Evolutionary conservation across 2,329 filamentous ascomycete genomes (phyloP).

Genomic region (Uncinocarpus reesii): DNA sequence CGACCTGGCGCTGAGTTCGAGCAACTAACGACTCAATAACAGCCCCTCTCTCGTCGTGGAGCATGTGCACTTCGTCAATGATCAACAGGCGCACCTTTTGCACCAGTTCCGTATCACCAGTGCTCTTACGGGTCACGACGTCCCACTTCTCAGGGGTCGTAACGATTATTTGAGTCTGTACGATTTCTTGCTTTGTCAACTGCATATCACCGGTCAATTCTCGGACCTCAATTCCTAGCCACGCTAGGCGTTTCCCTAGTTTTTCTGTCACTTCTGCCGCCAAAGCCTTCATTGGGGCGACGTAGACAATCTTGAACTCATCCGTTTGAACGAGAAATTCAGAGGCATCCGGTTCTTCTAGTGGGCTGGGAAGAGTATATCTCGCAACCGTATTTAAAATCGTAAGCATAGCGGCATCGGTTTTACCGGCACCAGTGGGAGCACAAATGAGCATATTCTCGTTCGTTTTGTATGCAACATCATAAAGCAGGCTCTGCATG

Average conservation of each 20-base stretch:
- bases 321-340: constrained; percentile 76
- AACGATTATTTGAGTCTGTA: constrained; percentile 94
- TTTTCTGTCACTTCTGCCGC: constrained; percentile 96
- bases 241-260: constrained; percentile 77
- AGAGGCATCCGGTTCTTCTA: constrained; percentile 59
- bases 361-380: constrained; percentile 69
- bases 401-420: constrained; percentile 93
- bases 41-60: constrained; percentile 92
- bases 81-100: constrained; percentile 94
- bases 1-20: constrained; percentile 87
- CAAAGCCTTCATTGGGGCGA: constrained; percentile 96
- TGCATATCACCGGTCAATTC: constrained; percentile 99
- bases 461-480: constrained; percentile 86
- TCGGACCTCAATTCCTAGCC: constrained; percentile 84
- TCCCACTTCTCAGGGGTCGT: constrained; percentile 99
- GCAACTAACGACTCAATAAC: constrained; percentile 94
- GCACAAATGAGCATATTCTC: constrained; percentile 99
- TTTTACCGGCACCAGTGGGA: constrained; percentile 96
- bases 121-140: constrained; percentile 92
- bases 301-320: constrained; percentile 97
- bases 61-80: constrained; percentile 98
- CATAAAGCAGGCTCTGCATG: constrained; percentile 96
- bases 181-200: constrained; percentile 88
- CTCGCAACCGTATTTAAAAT: constrained; percentile 84
- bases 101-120: constrained; percentile 91